Evolutionary conservation across 2,329 filamentous ascomycete species (phyloP).

Genomic region (Talaromyces sp.): DNA sequence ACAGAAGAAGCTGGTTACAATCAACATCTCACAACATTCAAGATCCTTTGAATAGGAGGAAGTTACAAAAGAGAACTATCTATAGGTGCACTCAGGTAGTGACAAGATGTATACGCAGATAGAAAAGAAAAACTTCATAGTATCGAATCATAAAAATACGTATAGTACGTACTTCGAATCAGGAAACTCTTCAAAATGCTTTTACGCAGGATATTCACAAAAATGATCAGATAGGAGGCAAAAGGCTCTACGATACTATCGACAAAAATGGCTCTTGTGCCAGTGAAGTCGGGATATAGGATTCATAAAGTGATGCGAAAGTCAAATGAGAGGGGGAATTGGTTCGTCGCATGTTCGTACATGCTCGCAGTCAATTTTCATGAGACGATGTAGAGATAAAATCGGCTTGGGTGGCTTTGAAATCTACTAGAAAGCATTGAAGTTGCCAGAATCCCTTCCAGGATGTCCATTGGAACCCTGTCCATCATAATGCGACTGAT

Average conservation of each 20-base stretch:
- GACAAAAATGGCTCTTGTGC: neutral
- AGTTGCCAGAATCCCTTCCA: neutral
- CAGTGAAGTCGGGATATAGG: neutral
- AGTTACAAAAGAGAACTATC: neutral
- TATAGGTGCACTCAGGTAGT: too few species aligned
- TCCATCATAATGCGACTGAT: slow-evolving; percentile 25
- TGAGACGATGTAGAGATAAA: neutral
- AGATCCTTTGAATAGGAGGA: neutral
- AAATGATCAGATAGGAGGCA: neutral
- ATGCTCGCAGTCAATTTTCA: neutral
- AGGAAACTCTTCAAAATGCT: neutral
- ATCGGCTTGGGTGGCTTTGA: neutral
- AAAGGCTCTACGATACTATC: neutral
- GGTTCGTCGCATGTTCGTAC: neutral
- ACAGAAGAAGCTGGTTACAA: neutral
- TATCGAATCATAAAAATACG: slow-evolving; percentile 2
- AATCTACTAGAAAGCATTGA: slow-evolving; percentile 1
- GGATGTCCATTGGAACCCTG: slow-evolving; percentile 1
- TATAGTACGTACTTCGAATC: neutral
- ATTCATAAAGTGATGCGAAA: neutral
- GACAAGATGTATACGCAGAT: neutral
- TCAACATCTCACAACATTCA: neutral
- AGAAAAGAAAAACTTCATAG: neutral
- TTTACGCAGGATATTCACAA: neutral
- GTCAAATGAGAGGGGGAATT: neutral